Base-by-base conservation (phyloP, 2,329 filamentous ascomycete species). In the Fusarium hainanense region DNA sequence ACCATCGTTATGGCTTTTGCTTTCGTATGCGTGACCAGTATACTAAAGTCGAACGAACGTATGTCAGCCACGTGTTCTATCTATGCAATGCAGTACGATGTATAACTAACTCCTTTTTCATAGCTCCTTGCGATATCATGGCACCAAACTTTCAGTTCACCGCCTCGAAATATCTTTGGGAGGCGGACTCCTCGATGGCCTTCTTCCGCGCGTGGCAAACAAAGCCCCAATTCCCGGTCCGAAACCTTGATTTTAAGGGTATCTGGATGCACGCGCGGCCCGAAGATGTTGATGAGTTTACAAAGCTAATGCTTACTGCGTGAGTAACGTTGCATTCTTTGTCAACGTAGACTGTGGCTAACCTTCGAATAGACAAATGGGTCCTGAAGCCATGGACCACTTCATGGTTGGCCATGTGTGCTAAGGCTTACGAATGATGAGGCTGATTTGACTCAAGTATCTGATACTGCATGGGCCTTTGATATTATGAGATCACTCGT, bases 191-290 rank as follows among this genome's bases (percentile, higher is more conserved):
- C 7, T 80, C 82, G 3, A 73, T 81, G 21, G 77, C 81, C 4
- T 85, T 85, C 66, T 83, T 77, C 70, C 77, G 75, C 3, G 79
- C 82, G 4, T 84, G 82, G 83, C 78, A 80, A n/a, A 78, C 79
- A 34, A 81, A 81, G 75, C 80, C 81, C 11, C 76, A 81, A 50
- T 82, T 76, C 50, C 63, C 68, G 37, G 76, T 82, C 41, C 57
- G 71, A n/a, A 72, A 79, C 28, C 70, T 81, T 64, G 72, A 76
- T 48, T 80, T 81, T 46, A 71, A 76, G 43, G 78, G 80, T 1
- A 75, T 82, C 18, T 81, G 80, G 77, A 66, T 76, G 70, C 77
- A 80, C 30, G 81, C 74, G 9, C 74, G 72, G 12, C 75, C 80
- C 0, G 76, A 79, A 3, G 81, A 82, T 34, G 54, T 81, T 23